Evolutionary conservation across 495 filamentous ascomycete genomes (phyloP).

Genomic region (Xylaria acuta): DNA sequence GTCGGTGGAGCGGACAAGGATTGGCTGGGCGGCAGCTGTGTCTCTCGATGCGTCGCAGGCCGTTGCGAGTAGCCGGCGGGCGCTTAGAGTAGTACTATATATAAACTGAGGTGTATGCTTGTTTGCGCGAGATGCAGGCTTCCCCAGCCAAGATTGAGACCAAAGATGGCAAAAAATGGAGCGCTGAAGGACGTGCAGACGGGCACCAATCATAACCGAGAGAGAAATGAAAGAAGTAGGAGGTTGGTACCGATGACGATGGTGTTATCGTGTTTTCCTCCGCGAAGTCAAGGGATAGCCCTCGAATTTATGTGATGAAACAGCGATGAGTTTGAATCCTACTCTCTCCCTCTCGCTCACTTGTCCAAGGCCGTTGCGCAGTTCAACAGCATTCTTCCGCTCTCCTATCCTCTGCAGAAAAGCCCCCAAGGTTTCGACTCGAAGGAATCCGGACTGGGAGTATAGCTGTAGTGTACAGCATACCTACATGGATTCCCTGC

Average conservation of each 20-base stretch:
- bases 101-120: constrained; percentile 27
- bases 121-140: constrained; percentile 38
- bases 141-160: constrained; percentile 42
- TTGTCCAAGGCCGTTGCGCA: too few species aligned
- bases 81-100: constrained; percentile 39
- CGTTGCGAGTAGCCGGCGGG: constrained; percentile 35
- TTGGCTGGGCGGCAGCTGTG: constrained; percentile 39
- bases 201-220: constrained; percentile 16
- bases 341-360: not conserved
- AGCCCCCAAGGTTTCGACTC: not conserved
- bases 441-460: not conserved
- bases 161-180: constrained; percentile 9
- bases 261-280: constrained; percentile 12
- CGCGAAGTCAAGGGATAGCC: not conserved
- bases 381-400: not conserved
- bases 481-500: constrained; percentile 12
- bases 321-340: not conserved
- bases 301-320: constrained; percentile 14
- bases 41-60: constrained; percentile 34
- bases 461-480: not conserved
- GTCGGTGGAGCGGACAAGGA: constrained; percentile 23
- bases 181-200: constrained; percentile 21
- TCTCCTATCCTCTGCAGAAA: not conserved
- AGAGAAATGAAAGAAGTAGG: constrained; percentile 7
- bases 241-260: constrained; percentile 20